Conservation (phyloP, 2,329 filamentous ascomycete genomes). For the Aspergillus felis region DNA sequence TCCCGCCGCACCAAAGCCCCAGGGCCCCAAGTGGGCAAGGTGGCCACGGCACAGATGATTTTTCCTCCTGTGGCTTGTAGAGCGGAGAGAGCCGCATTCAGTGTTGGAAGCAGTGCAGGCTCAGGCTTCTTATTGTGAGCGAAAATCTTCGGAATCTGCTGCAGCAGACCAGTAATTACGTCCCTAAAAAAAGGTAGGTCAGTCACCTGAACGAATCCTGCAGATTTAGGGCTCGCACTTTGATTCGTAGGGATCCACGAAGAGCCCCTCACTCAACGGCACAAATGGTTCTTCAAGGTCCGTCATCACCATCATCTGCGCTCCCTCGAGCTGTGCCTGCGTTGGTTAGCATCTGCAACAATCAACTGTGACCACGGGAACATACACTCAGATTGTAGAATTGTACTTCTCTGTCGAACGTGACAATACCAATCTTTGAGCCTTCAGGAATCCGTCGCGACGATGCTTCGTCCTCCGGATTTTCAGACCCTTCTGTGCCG, state of each 20-base stretch:
- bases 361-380: slow-evolving; percentile 20
- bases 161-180: slow-evolving; percentile 83
- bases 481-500: slow-evolving; percentile 54
- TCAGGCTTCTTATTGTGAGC: slow-evolving; percentile 85
- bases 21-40: slow-evolving; percentile 89
- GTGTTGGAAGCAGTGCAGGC: slow-evolving; percentile 75
- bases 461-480: slow-evolving; percentile 48
- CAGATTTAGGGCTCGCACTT: slow-evolving; percentile 48
- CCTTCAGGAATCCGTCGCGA: slow-evolving; percentile 65
- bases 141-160: slow-evolving; percentile 79
- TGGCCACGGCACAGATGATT: slow-evolving; percentile 79
- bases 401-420: slow-evolving; percentile 93
- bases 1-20: slow-evolving; percentile 81
- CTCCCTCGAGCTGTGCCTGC: slow-evolving; percentile 71
- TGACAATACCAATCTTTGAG: slow-evolving; percentile 88
- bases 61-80: slow-evolving; percentile 87
- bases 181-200: slow-evolving; percentile 42
- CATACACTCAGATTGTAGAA: slow-evolving; percentile 91
- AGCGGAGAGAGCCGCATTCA: slow-evolving; percentile 80
- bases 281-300: slow-evolving; percentile 96
- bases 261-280: slow-evolving; percentile 83
- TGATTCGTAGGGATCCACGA: slow-evolving; percentile 90
- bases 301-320: slow-evolving; percentile 98
- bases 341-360: slow-evolving; percentile 21
- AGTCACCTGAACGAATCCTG: slow-evolving; percentile 13